phyloP scores from a whole-genome alignment of 1,139 yeast species.

The Pichia sp. region DNA sequence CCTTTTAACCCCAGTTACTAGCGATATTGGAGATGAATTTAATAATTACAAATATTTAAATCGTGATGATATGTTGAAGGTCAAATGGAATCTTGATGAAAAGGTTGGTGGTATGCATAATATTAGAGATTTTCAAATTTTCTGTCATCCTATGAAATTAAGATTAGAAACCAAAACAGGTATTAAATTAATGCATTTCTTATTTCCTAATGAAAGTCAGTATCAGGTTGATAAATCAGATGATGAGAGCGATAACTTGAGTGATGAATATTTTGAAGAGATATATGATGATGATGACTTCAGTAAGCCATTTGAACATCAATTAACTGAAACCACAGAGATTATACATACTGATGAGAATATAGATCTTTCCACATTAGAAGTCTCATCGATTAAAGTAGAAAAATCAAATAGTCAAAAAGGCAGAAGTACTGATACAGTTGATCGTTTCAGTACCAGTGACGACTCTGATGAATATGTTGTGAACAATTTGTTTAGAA shows the following conservation, averaged over 20 bases:
- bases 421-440: not conserved
- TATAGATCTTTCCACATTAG: not conserved
- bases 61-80: constrained; percentile 32
- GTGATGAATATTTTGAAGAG: not conserved
- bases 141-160: constrained; percentile 49
- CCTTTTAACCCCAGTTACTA: too few species aligned
- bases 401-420: constrained; percentile 2
- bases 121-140: constrained; percentile 47
- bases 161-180: constrained; percentile 60
- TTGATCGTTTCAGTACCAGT: not conserved
- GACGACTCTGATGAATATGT: not conserved
- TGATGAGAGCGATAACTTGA: constrained; percentile 1
- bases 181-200: constrained; percentile 45
- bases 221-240: not conserved
- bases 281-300: not conserved
- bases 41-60: not conserved
- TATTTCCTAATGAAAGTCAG: constrained; percentile 38
- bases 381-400: not conserved
- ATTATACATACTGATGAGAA: not conserved
- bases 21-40: too few species aligned
- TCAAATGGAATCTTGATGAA: constrained; percentile 59
- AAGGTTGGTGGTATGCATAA: constrained; percentile 66
- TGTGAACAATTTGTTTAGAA: not conserved
- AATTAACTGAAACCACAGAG: too few species aligned
- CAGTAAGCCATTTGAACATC: too few species aligned